Evolutionary conservation across 768 basidiomycete species (phyloP).

Genomic region (Rhizopogon rudus): DNA sequence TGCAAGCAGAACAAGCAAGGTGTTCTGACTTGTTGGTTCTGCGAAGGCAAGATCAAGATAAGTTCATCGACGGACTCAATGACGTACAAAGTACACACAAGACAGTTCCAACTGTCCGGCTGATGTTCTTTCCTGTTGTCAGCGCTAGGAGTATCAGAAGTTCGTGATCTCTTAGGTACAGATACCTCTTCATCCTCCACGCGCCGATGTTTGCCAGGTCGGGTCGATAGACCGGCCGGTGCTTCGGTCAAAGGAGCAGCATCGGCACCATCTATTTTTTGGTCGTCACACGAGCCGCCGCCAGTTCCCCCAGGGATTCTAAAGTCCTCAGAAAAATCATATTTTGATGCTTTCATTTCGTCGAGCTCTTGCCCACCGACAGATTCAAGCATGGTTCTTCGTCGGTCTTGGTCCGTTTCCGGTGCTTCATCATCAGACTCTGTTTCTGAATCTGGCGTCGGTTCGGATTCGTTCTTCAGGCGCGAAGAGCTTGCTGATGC

Average conservation of each 20-base stretch:
- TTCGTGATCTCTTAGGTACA: conserved; percentile 14
- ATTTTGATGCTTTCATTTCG: conserved; percentile 37
- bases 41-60: conserved; percentile 6
- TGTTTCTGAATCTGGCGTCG: conserved; percentile 27
- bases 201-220: conserved; percentile 16
- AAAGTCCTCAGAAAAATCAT: conserved; percentile 49
- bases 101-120: conserved; percentile 45
- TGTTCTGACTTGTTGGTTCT: conserved; percentile 50
- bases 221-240: conserved; percentile 1
- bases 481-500: conserved; percentile 5
- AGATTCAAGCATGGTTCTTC: conserved; percentile 45
- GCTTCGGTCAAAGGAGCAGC: not conserved
- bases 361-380: conserved; percentile 39
- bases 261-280: not conserved
- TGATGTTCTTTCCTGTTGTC: conserved; percentile 34
- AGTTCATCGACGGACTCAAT: not conserved
- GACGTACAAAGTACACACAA: conserved; percentile 61
- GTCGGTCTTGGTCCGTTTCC: conserved; percentile 46
- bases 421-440: conserved; percentile 36
- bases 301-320: conserved; percentile 25
- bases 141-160: not conserved
- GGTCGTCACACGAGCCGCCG: conserved; percentile 1
- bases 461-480: conserved; percentile 10
- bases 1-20: conserved; percentile 60
- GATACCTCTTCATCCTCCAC: conserved; percentile 16